A percentile compares a stretch with the other conserved stretches of the same genome.
Evolutionary conservation across 1,284 basidiomycete genomes (phyloP).

Genomic region (Ceratobasidium sp.): DNA sequence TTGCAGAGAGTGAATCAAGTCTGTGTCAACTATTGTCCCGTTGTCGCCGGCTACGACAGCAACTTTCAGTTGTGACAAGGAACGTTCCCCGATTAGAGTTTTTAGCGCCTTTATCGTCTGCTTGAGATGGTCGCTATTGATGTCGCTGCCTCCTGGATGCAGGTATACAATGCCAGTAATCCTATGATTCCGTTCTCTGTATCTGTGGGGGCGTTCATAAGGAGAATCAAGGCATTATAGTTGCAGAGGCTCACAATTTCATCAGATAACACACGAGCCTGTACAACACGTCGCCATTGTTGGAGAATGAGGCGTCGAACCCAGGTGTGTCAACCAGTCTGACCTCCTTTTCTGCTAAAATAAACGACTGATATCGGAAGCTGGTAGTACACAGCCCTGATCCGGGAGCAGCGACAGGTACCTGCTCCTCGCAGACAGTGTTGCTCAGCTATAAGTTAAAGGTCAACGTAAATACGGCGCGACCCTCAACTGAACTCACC

Average conservation of each 20-base stretch:
- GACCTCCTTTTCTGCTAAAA: background rate
- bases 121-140: constrained; percentile 1
- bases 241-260: background rate
- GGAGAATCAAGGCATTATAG: background rate
- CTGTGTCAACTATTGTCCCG: background rate
- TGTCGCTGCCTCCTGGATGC: constrained; percentile 5
- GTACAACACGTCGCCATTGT: background rate
- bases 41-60: background rate
- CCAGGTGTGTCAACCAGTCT: constrained; percentile 32
- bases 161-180: constrained; percentile 7
- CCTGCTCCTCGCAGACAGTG: constrained; percentile 1
- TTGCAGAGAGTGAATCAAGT: background rate
- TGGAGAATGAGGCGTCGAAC: background rate
- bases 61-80: constrained; percentile 8
- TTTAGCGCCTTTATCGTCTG: background rate
- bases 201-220: background rate
- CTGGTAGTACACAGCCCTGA: constrained; percentile 3
- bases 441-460: constrained; percentile 19
- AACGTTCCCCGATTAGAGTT: constrained; percentile 4
- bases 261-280: background rate
- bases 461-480: background rate
- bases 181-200: background rate
- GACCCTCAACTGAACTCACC: background rate
- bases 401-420: background rate
- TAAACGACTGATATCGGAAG: background rate